Evolutionary conservation across 2,329 filamentous ascomycete species (phyloP).

Genomic region (Calonectria leucothoes): DNA sequence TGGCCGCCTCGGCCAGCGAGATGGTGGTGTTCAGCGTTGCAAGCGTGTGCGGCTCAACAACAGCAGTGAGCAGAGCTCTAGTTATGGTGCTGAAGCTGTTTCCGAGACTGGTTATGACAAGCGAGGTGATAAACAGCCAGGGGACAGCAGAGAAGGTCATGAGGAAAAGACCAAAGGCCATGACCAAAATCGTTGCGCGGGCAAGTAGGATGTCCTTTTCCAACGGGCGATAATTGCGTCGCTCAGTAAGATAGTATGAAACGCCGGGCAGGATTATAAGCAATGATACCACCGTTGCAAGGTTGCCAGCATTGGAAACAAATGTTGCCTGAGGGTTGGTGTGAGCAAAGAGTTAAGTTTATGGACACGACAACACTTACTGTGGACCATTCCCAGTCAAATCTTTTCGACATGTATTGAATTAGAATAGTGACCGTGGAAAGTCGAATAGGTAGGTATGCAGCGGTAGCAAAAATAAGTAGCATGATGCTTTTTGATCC

Average conservation of each 20-base stretch:
- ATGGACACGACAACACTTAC: slow-evolving; percentile 33
- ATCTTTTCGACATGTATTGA: slow-evolving; percentile 66
- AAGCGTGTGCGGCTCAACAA: slow-evolving; percentile 65
- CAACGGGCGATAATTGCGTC: slow-evolving; percentile 45
- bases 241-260: slow-evolving; percentile 47
- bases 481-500: slow-evolving; percentile 51
- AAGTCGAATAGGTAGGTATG: slow-evolving; percentile 45
- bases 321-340: slow-evolving; percentile 50
- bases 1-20: slow-evolving; percentile 60
- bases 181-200: slow-evolving; percentile 47
- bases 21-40: slow-evolving; percentile 66
- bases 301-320: slow-evolving; percentile 52
- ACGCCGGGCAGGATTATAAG: slow-evolving; percentile 51
- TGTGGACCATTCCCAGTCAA: slow-evolving; percentile 59
- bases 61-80: slow-evolving; percentile 62
- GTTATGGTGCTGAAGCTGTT: slow-evolving; percentile 55
- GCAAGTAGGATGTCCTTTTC: slow-evolving; percentile 55
- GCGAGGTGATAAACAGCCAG: slow-evolving; percentile 50
- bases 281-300: slow-evolving; percentile 52
- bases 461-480: slow-evolving; percentile 49
- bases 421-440: slow-evolving; percentile 52
- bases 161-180: slow-evolving; percentile 50
- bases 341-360: not conserved
- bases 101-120: slow-evolving; percentile 60
- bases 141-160: slow-evolving; percentile 51